Evolutionary conservation across 345 rosid species (phyloP).

Genomic region (Populus alba): DNA sequence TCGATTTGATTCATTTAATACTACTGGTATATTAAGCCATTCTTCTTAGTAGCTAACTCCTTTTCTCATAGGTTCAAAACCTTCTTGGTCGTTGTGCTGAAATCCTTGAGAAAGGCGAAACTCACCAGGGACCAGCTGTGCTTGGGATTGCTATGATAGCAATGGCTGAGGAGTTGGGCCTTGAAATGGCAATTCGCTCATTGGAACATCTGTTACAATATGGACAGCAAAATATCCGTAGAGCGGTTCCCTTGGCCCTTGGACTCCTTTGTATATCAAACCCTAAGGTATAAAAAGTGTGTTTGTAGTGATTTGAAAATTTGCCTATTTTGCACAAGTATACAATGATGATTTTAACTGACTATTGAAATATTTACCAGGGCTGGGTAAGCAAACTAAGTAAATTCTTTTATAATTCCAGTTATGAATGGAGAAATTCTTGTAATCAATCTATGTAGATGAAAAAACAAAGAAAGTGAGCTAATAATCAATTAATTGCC

Average conservation of each 20-base stretch:
- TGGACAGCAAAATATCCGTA: slow-evolving; percentile 84
- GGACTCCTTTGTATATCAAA: slow-evolving; percentile 97
- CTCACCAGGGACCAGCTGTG: slow-evolving; percentile 91
- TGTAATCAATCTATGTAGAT: neutral
- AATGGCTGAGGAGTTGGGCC: slow-evolving; percentile 97
- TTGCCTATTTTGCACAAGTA: neutral
- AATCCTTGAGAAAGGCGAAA: slow-evolving; percentile 82
- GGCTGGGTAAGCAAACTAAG: neutral
- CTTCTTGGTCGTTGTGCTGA: slow-evolving; percentile 87
- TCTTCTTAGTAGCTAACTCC: neutral
- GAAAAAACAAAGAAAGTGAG: neutral
- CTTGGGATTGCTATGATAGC: slow-evolving; percentile 98
- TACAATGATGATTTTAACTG: neutral
- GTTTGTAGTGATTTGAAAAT: neutral
- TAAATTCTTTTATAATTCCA: neutral
- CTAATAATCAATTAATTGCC: neutral
- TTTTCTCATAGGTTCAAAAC: slow-evolving; percentile 65
- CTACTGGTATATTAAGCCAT: neutral
- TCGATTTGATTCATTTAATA: slow-evolving; percentile 15
- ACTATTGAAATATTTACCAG: neutral
- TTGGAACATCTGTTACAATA: slow-evolving; percentile 91
- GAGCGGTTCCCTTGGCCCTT: slow-evolving; percentile 94
- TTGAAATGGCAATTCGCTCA: slow-evolving; percentile 94
- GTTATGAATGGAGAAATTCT: neutral
- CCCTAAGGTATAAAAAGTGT: slow-evolving; percentile 65